Percentiles rank a stretch among this genome's conserved stretches.
phyloP scores from a whole-genome alignment of 306 rosid species.

The Comarum palustre region DNA sequence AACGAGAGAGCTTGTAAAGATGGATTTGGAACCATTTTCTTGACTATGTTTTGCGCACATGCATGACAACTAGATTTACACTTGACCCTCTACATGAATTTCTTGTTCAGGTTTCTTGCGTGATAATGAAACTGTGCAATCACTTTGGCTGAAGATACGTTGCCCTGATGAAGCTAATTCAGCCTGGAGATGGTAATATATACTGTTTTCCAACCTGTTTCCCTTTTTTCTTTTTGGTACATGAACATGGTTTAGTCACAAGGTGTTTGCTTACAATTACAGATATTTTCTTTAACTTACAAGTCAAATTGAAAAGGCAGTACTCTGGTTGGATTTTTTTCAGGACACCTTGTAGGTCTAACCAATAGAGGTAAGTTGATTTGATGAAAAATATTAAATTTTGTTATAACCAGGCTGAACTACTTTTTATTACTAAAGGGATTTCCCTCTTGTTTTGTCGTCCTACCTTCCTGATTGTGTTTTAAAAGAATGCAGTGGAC shows the following conservation, averaged over 20 bases:
- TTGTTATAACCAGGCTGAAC: background rate
- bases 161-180: conserved; percentile 82
- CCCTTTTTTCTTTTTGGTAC: background rate
- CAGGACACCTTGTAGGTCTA: background rate
- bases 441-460: background rate
- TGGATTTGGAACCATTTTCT: background rate
- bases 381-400: background rate
- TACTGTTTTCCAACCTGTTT: conserved; percentile 11
- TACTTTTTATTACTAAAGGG: background rate
- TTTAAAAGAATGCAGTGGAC: background rate
- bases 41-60: background rate
- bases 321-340: background rate
- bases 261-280: background rate
- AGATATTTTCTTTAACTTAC: no score
- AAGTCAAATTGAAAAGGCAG: background rate
- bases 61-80: background rate
- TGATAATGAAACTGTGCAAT: conserved; percentile 35
- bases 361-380: background rate
- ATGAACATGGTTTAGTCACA: background rate
- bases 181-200: conserved; percentile 81
- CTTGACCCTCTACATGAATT: background rate
- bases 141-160: conserved; percentile 47
- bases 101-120: conserved; percentile 38
- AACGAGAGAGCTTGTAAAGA: background rate
- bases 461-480: background rate